Base-by-base conservation (phyloP, 2,329 filamentous ascomycete species). In the Onygena corvina region DNA sequence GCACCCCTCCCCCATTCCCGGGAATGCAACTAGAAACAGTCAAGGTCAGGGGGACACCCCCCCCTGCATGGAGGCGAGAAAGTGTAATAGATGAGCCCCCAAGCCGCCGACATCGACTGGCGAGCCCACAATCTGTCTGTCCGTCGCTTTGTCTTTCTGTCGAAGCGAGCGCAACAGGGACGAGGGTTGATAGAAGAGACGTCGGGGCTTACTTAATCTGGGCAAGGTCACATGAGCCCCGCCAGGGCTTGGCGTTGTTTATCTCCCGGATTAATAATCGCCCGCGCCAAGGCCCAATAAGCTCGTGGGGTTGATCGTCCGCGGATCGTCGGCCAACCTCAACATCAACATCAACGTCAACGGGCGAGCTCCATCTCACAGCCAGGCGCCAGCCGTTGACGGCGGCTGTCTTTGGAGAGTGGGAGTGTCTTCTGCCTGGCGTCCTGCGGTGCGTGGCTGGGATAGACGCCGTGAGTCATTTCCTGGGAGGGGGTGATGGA, bases 11-110 rank as follows among this genome's bases (percentile, higher is more conserved):
- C 36, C 11, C 25, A 21, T 40, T 21, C 36, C 25, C 36, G 36
- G 36, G 20, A 40, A 40, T 40, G 36, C 36, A 25, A 4, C 36
- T 40, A 21, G 25, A 40, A 40, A 40, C 36, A 12, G 36, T 12
- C 36, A 40, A 40, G 36, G 36, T 18, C 21, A 9, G 21, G 21
- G 20, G 14, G 20, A 5, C 21, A 23, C 11, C 12, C 23, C 42
- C 29, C 30, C 11, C 23, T 14, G 16, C 29, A 46, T n/a, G n/a
- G 29, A 31, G 42, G 23, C 42, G 42, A 46, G 42, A 46, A 46
- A 46, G 42, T 46, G 30, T 46, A 46, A 46, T 31, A 46, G 6
- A 40, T 21, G 7, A 36, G n/a, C n/a, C n/a, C n/a, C 34, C 34
- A 5, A 4, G 7, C 12, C 20, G 36, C 18, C 25, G 36, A 25